Conservation (phyloP, 805 yeast genomes). For the Starmerella scarabaei region DNA sequence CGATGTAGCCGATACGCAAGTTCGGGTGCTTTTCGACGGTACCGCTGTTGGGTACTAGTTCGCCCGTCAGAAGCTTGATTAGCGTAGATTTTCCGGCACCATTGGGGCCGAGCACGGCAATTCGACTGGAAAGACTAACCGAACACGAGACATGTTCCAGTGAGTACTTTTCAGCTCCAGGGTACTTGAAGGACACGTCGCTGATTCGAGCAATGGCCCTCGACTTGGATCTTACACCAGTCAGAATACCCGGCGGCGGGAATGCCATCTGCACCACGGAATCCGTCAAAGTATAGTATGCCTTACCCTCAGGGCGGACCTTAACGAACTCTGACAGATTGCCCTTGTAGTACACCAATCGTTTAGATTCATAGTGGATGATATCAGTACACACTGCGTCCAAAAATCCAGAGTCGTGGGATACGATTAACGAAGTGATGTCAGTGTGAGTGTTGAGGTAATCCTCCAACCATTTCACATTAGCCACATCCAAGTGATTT, state of each 20-base stretch:
- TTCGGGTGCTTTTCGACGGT: slow-evolving; percentile 96
- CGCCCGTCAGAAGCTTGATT: slow-evolving; percentile 87
- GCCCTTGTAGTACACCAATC: slow-evolving; percentile 91
- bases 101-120: slow-evolving; percentile 91
- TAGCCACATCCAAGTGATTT: slow-evolving; percentile 88
- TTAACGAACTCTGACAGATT: slow-evolving; percentile 84
- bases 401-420: slow-evolving; percentile 94
- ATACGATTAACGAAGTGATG: slow-evolving; percentile 87
- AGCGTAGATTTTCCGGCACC: slow-evolving; percentile 98
- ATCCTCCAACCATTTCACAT: slow-evolving; percentile 88
- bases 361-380: slow-evolving; percentile 90
- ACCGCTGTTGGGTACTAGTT: slow-evolving; percentile 73
- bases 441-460: slow-evolving; percentile 69
- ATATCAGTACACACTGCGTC: slow-evolving; percentile 94
- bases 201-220: slow-evolving; percentile 84
- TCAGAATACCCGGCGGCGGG: slow-evolving; percentile 95
- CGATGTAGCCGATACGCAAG: slow-evolving; percentile 94
- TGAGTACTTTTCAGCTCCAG: slow-evolving; percentile 79
- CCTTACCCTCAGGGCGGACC: slow-evolving; percentile 88
- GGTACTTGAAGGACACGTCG: slow-evolving; percentile 76
- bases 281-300: slow-evolving; percentile 88
- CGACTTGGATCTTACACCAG: slow-evolving; percentile 94
- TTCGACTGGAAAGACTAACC: slow-evolving; percentile 89
- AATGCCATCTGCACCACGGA: slow-evolving; percentile 90
- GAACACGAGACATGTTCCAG: slow-evolving; percentile 70